Conservation (phyloP, 1,284 basidiomycete genomes). For the Phylloporus gajari region DNA sequence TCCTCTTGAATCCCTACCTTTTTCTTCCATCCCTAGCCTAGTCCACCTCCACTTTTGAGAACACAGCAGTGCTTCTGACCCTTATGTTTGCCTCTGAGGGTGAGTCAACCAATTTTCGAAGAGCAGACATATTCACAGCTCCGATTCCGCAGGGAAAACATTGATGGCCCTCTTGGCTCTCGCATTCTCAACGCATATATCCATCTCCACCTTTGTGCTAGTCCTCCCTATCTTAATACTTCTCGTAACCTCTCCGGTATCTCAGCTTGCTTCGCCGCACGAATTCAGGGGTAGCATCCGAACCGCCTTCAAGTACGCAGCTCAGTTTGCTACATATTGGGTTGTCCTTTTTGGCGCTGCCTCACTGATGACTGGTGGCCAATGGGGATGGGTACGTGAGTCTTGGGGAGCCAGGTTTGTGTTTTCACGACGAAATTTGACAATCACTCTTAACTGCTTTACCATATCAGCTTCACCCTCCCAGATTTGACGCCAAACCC, state of each 20-base stretch:
- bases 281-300: constrained; percentile 52
- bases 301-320: constrained; percentile 50
- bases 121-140: background rate
- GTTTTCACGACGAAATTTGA: constrained; percentile 5
- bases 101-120: constrained; percentile 41
- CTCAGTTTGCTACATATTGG: constrained; percentile 64
- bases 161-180: constrained; percentile 71
- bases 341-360: constrained; percentile 51
- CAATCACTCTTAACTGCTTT: constrained; percentile 11
- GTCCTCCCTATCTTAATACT: constrained; percentile 76
- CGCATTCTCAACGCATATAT: constrained; percentile 76
- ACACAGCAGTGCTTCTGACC: constrained; percentile 71
- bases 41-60: constrained; percentile 86
- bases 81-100: constrained; percentile 81
- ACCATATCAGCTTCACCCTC: constrained; percentile 65
- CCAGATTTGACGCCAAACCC: constrained; percentile 93
- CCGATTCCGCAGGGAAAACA: constrained; percentile 56
- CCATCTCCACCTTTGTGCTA: constrained; percentile 76
- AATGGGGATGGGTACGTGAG: constrained; percentile 73
- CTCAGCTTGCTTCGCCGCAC: constrained; percentile 71
- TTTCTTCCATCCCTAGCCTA: constrained; percentile 81
- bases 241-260: constrained; percentile 66
- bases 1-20: constrained; percentile 90
- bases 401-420: constrained; percentile 89
- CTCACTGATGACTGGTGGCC: constrained; percentile 59